These are phyloP conservation scores for Trichoderma gracile DNA, from an alignment of 2,329 filamentous ascomycete species.

Conservation along the genomic window DNA sequence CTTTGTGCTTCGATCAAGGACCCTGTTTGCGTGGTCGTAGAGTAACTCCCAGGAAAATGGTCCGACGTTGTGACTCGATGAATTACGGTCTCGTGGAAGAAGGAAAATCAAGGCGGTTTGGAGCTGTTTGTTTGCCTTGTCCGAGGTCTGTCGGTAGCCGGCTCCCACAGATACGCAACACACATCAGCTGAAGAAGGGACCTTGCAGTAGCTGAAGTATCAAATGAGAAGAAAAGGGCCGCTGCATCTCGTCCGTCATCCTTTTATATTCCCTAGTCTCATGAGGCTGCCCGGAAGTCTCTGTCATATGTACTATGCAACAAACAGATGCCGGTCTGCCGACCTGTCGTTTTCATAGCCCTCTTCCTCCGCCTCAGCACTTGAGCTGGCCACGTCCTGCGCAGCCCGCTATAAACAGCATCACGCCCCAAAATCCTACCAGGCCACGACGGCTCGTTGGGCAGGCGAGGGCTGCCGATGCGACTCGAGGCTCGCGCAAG, in stretches of 20 bases:
- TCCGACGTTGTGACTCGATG: conserved; percentile 8
- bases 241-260: not conserved
- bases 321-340: not conserved
- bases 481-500: conserved; percentile 9
- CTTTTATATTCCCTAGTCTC: not conserved
- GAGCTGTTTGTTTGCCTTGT: conserved; percentile 5
- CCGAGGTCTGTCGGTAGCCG: conserved; percentile 9
- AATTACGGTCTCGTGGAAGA: not conserved
- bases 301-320: too few species aligned
- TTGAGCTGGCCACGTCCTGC: too few species aligned
- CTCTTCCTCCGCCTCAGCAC: too few species aligned
- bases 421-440: not conserved
- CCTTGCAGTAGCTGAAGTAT: conserved; percentile 18
- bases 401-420: too few species aligned
- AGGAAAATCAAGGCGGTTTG: not conserved
- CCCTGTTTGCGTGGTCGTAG: conserved; percentile 10
- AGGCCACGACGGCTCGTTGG: conserved; percentile 16
- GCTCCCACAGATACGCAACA: conserved; percentile 9
- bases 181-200: conserved; percentile 5
- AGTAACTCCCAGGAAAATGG: not conserved
- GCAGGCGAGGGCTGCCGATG: conserved; percentile 2
- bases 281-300: not conserved
- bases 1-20: not conserved
- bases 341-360: not conserved
- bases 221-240: not conserved